These are phyloP conservation scores for Magnolia changhungtana DNA, from an alignment of 164 flowering plant species.

Conservation along the genomic window DNA sequence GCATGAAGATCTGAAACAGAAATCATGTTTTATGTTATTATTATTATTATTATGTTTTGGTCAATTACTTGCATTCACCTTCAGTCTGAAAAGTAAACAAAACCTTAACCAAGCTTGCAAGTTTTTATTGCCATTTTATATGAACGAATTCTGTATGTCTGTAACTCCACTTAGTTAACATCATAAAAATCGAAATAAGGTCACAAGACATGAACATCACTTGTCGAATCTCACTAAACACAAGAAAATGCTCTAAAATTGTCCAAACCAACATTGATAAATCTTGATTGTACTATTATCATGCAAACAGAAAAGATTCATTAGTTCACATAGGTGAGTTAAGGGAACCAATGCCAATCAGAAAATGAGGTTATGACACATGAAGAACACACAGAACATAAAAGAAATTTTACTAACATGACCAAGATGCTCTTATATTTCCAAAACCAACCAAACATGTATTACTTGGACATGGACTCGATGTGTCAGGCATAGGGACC, in stretches of 20 bases:
- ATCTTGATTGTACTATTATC: not conserved
- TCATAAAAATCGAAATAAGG: too few species aligned
- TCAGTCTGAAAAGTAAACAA: not conserved
- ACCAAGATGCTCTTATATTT: not conserved
- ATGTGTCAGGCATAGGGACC: too few species aligned
- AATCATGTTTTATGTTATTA: not conserved
- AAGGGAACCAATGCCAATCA: too few species aligned
- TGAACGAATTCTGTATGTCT: not conserved
- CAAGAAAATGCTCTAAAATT: not conserved
- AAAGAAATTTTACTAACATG: not conserved
- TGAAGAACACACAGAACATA: not conserved
- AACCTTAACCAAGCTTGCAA: not conserved
- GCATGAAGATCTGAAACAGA: constrained; percentile 8
- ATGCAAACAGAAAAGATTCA: not conserved
- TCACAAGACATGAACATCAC: too few species aligned
- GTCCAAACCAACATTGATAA: not conserved
- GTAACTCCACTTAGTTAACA: not conserved
- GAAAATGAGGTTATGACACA: not conserved
- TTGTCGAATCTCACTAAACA: too few species aligned
- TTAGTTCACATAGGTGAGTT: not conserved
- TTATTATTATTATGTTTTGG: not conserved
- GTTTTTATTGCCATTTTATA: not conserved
- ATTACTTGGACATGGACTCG: too few species aligned
- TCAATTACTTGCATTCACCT: not conserved
- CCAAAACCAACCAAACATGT: not conserved